Base-by-base conservation (phyloP, 371 early-diverging fungal species). In the Apophysomyces ossiformis region DNA sequence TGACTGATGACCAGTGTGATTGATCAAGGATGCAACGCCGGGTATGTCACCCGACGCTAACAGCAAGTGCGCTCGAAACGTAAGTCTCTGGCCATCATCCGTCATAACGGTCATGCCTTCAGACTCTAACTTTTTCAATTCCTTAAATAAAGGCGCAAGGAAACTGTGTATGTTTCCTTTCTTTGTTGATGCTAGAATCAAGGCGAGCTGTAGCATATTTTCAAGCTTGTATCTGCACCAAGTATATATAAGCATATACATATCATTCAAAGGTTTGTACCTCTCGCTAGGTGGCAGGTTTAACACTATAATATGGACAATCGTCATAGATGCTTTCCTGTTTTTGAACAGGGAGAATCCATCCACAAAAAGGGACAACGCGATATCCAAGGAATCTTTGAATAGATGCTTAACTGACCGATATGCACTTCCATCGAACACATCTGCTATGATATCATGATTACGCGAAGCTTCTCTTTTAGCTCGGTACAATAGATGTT, bases 1-100 rank as follows among this genome's bases (percentile, higher is more conserved):
- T 9, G 66, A 47, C 37, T 54, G 15, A 61, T 66, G 66, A 2
- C 66, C 66, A 8, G 26, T 37, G 26, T 60, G 66, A 7, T 36
- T 5, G 16, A 21, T 18, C 26, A 60, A 16, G 12, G 21, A 2
- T 35, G 61, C 54, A 39, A 58, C 47, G 32, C 61, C 61, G 11
- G 66, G 54, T 7, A 66, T 60, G 57, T 66, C 66, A 13, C 61
- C 61, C 4, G 60, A 36, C 7, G 57, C 61, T 0, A 61, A 21
- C 13, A 66, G 7, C n/a, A 60, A 32, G 47, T 66, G 66, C 15
- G 57, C 54, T 4, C 12, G 46, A 15, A 61, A 50, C 11, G n/a
- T 12, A 13, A 61, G 44, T 12, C 18, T 32, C 21, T 37, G 18
- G 21, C 35, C 43, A 35, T 66, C 61, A 5, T 18, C n/a, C 35